Percentiles rank a stretch among this genome's conserved stretches.
Conservation (phyloP, 164 flowering plant species). For the Vitis amurensis region DNA sequence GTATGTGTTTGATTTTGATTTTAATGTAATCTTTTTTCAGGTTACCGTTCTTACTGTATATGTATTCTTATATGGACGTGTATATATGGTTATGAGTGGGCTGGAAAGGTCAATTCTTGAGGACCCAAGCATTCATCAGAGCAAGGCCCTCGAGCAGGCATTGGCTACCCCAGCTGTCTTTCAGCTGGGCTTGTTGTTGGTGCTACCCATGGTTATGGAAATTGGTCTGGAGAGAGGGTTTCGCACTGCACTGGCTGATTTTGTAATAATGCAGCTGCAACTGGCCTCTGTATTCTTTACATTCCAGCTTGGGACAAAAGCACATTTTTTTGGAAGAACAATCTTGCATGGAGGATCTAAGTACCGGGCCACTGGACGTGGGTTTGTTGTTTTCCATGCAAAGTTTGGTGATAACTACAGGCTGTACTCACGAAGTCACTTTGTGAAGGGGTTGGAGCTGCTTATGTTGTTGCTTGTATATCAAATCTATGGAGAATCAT, state of each 20-base stretch:
- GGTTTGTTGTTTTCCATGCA: constrained; percentile 94
- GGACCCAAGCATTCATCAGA: constrained; percentile 47
- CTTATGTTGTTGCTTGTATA: constrained; percentile 68
- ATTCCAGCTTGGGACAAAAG: constrained; percentile 95
- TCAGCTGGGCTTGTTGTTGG: constrained; percentile 84
- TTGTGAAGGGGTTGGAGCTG: constrained; percentile 91
- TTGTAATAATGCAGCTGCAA: constrained; percentile 93
- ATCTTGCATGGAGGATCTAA: constrained; percentile 96
- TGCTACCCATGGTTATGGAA: constrained; percentile 98
- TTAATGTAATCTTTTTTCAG: constrained; percentile 40
- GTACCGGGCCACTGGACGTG: constrained; percentile 92
- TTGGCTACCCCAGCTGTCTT: constrained; percentile 79
- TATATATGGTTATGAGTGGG: constrained; percentile 94
- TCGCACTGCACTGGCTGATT: constrained; percentile 84
- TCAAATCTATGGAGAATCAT: constrained; percentile 71
- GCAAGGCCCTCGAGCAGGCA: constrained; percentile 80
- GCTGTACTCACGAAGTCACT: constrained; percentile 91
- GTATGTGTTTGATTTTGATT: constrained; percentile 1
- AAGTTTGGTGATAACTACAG: constrained; percentile 92
- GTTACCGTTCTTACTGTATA: constrained; percentile 87
- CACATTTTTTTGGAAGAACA: constrained; percentile 93
- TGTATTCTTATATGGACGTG: constrained; percentile 84
- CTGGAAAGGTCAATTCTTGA: constrained; percentile 69
- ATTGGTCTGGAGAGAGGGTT: constrained; percentile 94
- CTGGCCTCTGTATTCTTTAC: constrained; percentile 97